A percentile compares a stretch with the other conserved stretches of the same genome.
Evolutionary conservation across 2,329 filamentous ascomycete species (phyloP).

Genomic region (Sclerotinia glacialis): DNA sequence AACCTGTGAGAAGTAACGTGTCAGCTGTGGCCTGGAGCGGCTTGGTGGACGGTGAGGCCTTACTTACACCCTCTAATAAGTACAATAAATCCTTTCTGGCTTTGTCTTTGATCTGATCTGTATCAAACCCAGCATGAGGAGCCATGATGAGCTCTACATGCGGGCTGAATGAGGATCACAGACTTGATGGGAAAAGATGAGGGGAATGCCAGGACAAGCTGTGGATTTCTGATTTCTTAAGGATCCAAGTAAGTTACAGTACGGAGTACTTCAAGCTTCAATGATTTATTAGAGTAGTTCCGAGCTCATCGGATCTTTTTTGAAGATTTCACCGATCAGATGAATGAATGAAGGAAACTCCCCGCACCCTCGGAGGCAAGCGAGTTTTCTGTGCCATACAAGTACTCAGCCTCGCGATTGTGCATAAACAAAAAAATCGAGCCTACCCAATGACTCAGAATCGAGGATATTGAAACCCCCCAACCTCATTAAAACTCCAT

Average conservation of each 20-base stretch:
- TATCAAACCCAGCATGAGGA: constrained; percentile 68
- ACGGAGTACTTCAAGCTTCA: neutral
- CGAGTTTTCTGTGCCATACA: constrained; percentile 1
- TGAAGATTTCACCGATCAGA: constrained; percentile 11
- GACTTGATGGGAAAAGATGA: constrained; percentile 3
- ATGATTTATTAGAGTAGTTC: neutral
- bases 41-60: constrained; percentile 31
- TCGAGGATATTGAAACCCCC: constrained; percentile 19
- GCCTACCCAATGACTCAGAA: constrained; percentile 37
- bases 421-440: constrained; percentile 23
- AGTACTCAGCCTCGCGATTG: constrained; percentile 20
- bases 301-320: constrained; percentile 17
- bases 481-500: constrained; percentile 23
- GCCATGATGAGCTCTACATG: constrained; percentile 62
- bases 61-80: constrained; percentile 91
- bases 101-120: constrained; percentile 73
- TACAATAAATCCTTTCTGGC: constrained; percentile 85
- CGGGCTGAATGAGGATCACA: constrained; percentile 31
- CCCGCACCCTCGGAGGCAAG: constrained; percentile 13
- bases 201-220: constrained; percentile 10
- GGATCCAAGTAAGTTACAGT: constrained; percentile 24
- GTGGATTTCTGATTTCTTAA: constrained; percentile 19
- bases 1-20: constrained; percentile 57
- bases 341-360: constrained; percentile 3
- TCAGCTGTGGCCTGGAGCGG: constrained; percentile 38